Base-by-base conservation (phyloP, 768 basidiomycete species). In the Auricularia cornea region DNA sequence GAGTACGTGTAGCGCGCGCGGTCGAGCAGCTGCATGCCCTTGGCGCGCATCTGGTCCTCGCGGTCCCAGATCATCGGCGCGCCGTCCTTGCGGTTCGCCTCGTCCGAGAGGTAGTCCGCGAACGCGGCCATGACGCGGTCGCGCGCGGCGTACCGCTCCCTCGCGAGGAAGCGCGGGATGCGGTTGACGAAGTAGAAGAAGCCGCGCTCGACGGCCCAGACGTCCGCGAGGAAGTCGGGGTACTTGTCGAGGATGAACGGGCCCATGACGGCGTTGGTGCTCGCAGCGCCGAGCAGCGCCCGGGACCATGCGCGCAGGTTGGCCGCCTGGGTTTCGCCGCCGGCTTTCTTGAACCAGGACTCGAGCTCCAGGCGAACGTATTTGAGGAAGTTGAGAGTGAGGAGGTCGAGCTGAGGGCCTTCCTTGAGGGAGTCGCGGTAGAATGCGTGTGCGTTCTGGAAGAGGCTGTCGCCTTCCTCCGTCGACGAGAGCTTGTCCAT, bases 161-260 rank as follows among this genome's bases (percentile, higher is more conserved):
- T 28, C 6, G 54, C 54, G 26, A 57, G 26, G 54, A 57, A 57
- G 11, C 54, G 54, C 26, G 54, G 54, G 26, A 57, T 57, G 54
- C 54, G 54, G 54, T 57, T 57, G 18, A 57, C 54, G 30, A 29
- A 57, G 54, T 14, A 57, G 54, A 57, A 57, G 28, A 57, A 57
- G 23, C 54, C 30, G 28, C 28, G 28, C 16, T 57, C 54, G 23
- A 57, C 54, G 26, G 54, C 30, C 30, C 28, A 29, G 23, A 57
- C 54, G 18, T 26, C 16, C 8, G 12, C 16, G 30, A 57, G 54
- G 11, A 31, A 28, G 6, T 28, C 26, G 11, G 54, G 54, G 26
- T 57, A 26, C 26, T 31, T 28, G 28, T 20, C 6, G 54, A 57
- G 23, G 30, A 57, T 57, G 54, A 26, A 57, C 26, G 54, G 54